Evolutionary conservation across 73 alveolate genomes (phyloP), one percentile per base, ranked within the genome.

Genomic region (Paramecium caudatum): DNA sequence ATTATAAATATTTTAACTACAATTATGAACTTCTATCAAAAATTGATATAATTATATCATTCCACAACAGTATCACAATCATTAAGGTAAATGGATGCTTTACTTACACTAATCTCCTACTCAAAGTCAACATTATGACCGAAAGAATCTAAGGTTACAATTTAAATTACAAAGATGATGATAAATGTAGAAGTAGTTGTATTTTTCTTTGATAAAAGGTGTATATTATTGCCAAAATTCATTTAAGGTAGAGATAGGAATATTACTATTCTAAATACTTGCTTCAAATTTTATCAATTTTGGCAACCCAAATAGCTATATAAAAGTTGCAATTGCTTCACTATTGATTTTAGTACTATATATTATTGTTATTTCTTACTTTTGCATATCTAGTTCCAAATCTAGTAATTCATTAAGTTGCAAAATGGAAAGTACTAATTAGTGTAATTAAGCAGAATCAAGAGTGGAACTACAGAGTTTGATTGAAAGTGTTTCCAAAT

Each of bases 141-240:
- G 30, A 55, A 55, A 23, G 78, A 55, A 55, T 55, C 78, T 55
- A 55, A 25, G 23, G 6, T 9, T 3, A 21, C 9, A 25, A 17
- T 5, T 50, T 21, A 55, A 4, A 55, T 16, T 55, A 55, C 78
- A 55, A 55, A 21, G 30, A 55, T 55, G 78, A 55, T 55, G 78
- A 8, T 55, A 55, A 10, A 55, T 55, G 13, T 55, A 55, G 78
- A 55, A 55, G 30, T 55, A 55, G 30, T 55, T 15, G 30, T 25
- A 55, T 5, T 15, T 55, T 23, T 55, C 43, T 23, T 19, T 55
- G 23, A 55, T 55, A 25, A 9, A 9, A 16, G 36, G 9, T 55
- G 23, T 23, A 55, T 55, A 10, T 5, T 2, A 0, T 25, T 55
- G 23, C 78, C 78, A 55, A 23, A 19, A 55, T 19, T 17, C 23